Conservation (phyloP, 2,329 filamentous ascomycete species). For the Ceratocystiopsis minuta region DNA sequence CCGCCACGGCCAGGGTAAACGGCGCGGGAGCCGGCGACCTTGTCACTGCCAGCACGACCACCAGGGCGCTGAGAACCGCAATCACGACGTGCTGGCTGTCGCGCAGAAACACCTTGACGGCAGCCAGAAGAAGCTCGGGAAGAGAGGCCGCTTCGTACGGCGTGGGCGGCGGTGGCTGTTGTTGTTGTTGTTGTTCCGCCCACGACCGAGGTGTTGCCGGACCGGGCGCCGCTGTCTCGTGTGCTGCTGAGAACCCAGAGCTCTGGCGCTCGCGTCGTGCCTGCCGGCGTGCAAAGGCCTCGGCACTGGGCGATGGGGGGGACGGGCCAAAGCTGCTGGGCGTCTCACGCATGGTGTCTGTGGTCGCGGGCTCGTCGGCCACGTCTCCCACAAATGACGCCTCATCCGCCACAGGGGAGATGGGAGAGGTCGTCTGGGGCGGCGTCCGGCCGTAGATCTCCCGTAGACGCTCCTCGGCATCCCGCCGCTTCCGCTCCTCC, state of each 20-base stretch:
- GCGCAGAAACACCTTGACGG: conserved; percentile 32
- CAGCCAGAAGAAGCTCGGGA: conserved; percentile 34
- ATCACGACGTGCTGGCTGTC: conserved; percentile 45
- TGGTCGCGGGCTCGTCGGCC: too few species aligned
- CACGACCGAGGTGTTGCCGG: not conserved
- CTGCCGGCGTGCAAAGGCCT: conserved; percentile 16
- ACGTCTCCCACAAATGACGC: too few species aligned
- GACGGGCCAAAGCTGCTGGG: conserved; percentile 7
- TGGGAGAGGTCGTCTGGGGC: conserved; percentile 1
- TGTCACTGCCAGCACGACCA: conserved; percentile 29
- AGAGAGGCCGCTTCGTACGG: conserved; percentile 28
- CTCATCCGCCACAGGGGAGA: too few species aligned
- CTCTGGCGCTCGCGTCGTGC: conserved; percentile 11
- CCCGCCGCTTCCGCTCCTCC: conserved; percentile 13
- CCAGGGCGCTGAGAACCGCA: conserved; percentile 31
- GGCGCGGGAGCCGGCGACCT: conserved; percentile 11
- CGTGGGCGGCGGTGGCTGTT: not conserved
- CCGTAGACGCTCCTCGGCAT: conserved; percentile 32
- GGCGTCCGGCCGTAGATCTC: conserved; percentile 33
- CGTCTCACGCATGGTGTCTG: too few species aligned
- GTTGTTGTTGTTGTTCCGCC: not conserved
- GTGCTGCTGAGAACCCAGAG: not conserved
- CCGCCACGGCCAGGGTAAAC: not conserved
- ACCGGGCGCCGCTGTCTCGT: not conserved
- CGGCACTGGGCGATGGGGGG: conserved; percentile 12